Evolutionary conservation across 2,329 filamentous ascomycete species (phyloP), one percentile per base, ranked within the genome.

Genomic region (Chaetomium globosum): DNA sequence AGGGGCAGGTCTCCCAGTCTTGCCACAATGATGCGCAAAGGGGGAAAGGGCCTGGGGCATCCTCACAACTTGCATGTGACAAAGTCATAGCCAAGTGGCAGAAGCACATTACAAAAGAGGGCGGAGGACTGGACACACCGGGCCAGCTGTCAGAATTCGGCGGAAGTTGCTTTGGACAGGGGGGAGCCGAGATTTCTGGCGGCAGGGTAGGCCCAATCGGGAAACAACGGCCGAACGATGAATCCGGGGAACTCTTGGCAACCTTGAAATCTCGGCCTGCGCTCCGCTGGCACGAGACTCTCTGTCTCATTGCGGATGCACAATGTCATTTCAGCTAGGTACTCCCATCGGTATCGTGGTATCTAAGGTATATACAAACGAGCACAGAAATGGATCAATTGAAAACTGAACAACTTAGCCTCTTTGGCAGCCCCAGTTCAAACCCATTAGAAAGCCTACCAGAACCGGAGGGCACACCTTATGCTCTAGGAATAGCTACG

Each of bases 161-260:
- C 51, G 23, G 23, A 53, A 52, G 56, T 31, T 43, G 39, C 51
- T 33, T 49, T 49, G 56, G 39, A 51, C 49, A 55, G 28, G 28
- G 26, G 26, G 19, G n/a, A 59, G 51, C 54, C 59, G 49, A 64
- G 64, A 61, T 64, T 66, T 43, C 23, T 54, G 21, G 10, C 53
- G 67, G 48, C 57, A 36, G 21, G 3, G 36, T 58, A 63, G 39
- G 16, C 63, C 43, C 48, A 43, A 64, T 69, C 7, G 23, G 67
- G 67, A 62, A 69, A 30, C 39, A 21, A 58, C 28, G 53, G 51
- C 67, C 65, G 67, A 61, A 10, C 9, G 6, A 55, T 52, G 62
- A 64, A 64, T 65, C 65, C 55, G 63, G 63, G 62, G 67, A 63
- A 65, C 36, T 49, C 65, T 64, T 64, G 61, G 61, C 65, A 21